phyloP scores from a whole-genome alignment of 306 rosid species.

The Castanea sativa region DNA sequence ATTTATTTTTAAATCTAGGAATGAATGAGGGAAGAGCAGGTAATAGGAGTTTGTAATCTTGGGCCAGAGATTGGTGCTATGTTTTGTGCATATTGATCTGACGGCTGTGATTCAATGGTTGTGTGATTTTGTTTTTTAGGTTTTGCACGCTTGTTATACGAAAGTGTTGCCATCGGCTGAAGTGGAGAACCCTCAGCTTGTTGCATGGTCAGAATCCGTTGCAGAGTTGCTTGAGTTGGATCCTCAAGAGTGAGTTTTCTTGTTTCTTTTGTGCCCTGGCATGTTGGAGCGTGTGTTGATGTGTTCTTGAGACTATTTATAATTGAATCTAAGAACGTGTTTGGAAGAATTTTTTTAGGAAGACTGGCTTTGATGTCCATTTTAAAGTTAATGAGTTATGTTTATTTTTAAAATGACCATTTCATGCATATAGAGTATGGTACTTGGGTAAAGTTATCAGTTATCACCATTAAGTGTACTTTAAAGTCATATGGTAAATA shows the following conservation, averaged over 20 bases:
- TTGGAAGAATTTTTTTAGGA: not conserved
- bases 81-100: not conserved
- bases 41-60: not conserved
- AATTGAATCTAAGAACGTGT: not conserved
- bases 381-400: not conserved
- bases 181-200: constrained; percentile 89
- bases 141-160: constrained; percentile 84
- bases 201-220: constrained; percentile 73
- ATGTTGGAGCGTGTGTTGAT: not conserved
- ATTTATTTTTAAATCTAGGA: not conserved
- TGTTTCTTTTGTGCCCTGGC: constrained; percentile 6
- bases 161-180: constrained; percentile 66
- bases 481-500: not conserved
- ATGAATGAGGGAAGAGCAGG: not conserved
- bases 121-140: constrained; percentile 40
- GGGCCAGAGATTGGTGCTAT: not conserved
- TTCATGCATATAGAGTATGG: not conserved
- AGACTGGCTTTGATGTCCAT: constrained; percentile 2
- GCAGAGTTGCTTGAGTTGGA: constrained; percentile 81
- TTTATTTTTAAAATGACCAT: not conserved
- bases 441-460: not conserved
- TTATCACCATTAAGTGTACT: not conserved
- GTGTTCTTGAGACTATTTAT: not conserved
- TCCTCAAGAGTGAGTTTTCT: constrained; percentile 61
- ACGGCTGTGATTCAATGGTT: not conserved